Evolutionary conservation across 23 red algal species (phyloP), one percentile per base, ranked within the genome.

Genomic region (Agarophyton chilense): DNA sequence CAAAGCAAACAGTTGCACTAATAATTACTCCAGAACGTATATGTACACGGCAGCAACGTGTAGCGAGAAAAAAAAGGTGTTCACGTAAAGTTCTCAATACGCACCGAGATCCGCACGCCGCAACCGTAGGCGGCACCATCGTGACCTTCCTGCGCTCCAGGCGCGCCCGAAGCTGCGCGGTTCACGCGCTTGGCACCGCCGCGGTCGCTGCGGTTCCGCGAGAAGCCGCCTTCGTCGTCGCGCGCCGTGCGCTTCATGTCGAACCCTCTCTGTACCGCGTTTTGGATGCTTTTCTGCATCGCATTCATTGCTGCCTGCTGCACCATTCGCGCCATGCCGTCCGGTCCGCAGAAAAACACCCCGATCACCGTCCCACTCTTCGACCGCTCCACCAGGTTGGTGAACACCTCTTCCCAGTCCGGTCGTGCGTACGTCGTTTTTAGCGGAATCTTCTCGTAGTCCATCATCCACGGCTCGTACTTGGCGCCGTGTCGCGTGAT

Each of bases 331-430:
- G 91, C 80, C 91, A 94, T 94, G 18, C 73, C 73, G 72, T 80
- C 79, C 52, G 91, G 91, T 34, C 91, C 91, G 46, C 91, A 94
- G 56, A 86, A 94, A 73, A 94, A 94, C 34, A 94, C 82, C 42
- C 91, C 91, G 53, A 94, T 86, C 35, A 94, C 91, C 58, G 91
- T 62, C n/a, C 91, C 91, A 47, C 79, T 86, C 52, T 66, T 84
- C 31, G 81, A 80, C 31, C 91, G 80, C 33, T 84, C 78, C 32
- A 86, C 91, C 63, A 94, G 55, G 46, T 73, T 85, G 28, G 49
- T 44, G 35, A 94, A 94, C 32, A 94, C 81, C 32, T 85, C 80
- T 35, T 94, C 91, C 91, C 91, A 94, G 25, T 86, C 71, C n/a
- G 91, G 91, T 64, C 91, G 80, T 25, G 40, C 26, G 54, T 94